Evolutionary conservation across 2,329 filamentous ascomycete species (phyloP).

Genomic region (Myriosclerotinia curreyana): DNA sequence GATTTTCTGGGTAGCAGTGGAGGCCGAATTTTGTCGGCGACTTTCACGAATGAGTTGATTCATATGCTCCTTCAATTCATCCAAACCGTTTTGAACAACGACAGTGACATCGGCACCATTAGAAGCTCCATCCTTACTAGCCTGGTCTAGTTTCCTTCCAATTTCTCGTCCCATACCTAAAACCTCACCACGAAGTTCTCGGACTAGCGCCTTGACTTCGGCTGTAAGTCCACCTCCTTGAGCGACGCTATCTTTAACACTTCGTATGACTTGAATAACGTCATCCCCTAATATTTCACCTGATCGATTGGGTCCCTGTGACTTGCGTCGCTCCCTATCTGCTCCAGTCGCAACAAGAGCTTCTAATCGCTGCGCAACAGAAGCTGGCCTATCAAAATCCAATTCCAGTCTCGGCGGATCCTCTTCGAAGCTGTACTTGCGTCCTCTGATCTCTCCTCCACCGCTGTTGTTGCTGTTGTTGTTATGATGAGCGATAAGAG

Average conservation of each 20-base stretch:
- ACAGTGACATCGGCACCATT: conserved; percentile 60
- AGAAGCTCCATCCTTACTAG: conserved; percentile 47
- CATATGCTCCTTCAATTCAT: conserved; percentile 81
- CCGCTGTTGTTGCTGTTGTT: conserved; percentile 29
- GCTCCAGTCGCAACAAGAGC: conserved; percentile 32
- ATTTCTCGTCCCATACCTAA: conserved; percentile 92
- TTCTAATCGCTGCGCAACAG: conserved; percentile 37
- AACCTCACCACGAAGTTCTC: conserved; percentile 87
- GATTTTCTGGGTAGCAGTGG: conserved; percentile 57
- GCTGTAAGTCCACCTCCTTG: conserved; percentile 86
- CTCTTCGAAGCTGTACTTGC: conserved; percentile 40
- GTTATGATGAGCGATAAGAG: conserved; percentile 47
- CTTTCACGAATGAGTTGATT: conserved; percentile 75
- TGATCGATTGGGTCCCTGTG: conserved; percentile 18
- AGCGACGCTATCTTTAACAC: conserved; percentile 86
- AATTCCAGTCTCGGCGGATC: conserved; percentile 38
- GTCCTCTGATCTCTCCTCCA: conserved; percentile 32
- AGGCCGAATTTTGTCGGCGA: conserved; percentile 63
- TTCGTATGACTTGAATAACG: conserved; percentile 74
- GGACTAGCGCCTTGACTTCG: conserved; percentile 85
- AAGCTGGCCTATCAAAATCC: conserved; percentile 42
- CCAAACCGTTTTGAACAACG: conserved; percentile 76
- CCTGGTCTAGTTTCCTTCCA: conserved; percentile 78
- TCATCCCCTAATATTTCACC: conserved; percentile 68
- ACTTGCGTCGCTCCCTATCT: conserved; percentile 35